Base-by-base conservation (phyloP, 2,329 filamentous ascomycete species). In the Scedosporium aurantiacum region DNA sequence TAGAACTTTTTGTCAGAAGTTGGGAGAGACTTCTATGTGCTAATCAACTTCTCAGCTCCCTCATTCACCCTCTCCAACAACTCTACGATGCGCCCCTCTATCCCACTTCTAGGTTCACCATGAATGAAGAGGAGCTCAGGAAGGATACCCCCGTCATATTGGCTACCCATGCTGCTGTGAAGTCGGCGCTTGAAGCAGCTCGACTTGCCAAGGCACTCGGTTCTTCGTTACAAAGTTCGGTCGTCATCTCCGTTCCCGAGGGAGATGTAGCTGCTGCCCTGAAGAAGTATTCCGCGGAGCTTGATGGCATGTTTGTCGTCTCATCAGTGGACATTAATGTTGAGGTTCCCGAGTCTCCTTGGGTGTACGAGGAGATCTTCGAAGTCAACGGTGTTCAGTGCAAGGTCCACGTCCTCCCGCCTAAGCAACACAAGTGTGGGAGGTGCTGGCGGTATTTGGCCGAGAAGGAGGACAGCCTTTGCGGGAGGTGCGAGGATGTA, bases 371-470 rank as follows among this genome's bases (percentile, higher is more conserved):
- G 5, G 74, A 74, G 58, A 70, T 72, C 8, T 77, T 82, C 60
- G 76, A 78, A 64, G 71, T 77, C 2, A 68, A 70, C 45, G 76
- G 70, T 27, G 60, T 63, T 5, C 66, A 65, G 62, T 75, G 74
- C 40, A 73, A 66, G 32, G 78, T 77, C 23, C 73, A 75, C 65
- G 77, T 80, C 23, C 66, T 79, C 58, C 79, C 82, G 62, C 82
- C 82, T 1, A 71, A 67, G 66, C 68, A 78, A 12, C 74, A 79
- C 56, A 99, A 97, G 73, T 99, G 94, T 71, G 80, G 83, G 0
- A 80, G 94, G 58, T 99, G 94, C 75, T 99, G 94, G 94, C 84
- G 88, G 64, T 96, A 90, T 72, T 80, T 88, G 25, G 86, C 88
- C n/a, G 77, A 81, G n/a, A 74, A 74, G 57, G 80, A 87, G 66